These are phyloP conservation scores for Bruguiera sexangula DNA, from an alignment of 345 rosid species.

Conservation along the genomic window DNA sequence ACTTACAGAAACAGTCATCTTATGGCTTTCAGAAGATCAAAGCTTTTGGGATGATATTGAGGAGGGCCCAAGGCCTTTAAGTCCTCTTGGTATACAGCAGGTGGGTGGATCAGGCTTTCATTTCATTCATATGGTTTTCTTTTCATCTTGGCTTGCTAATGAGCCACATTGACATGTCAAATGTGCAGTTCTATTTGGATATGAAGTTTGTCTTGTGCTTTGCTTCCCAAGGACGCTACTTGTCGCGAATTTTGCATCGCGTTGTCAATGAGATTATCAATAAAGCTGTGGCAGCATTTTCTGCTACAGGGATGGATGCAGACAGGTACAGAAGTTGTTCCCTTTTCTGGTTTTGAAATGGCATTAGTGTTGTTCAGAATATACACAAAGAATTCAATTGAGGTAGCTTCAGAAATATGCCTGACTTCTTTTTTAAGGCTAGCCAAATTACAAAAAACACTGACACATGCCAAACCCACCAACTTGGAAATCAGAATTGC, in stretches of 20 bases:
- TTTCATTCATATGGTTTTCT: constrained; percentile 1
- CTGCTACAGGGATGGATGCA: constrained; percentile 91
- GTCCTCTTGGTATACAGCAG: constrained; percentile 89
- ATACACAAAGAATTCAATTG: too few species aligned
- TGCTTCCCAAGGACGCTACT: constrained; percentile 95
- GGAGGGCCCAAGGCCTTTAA: constrained; percentile 90
- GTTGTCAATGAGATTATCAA: constrained; percentile 83
- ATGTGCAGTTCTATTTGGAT: constrained; percentile 82
- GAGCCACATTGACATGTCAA: constrained; percentile 3
- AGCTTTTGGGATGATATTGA: constrained; percentile 99
- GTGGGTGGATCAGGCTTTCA: constrained; percentile 33
- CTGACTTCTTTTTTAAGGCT: too few species aligned
- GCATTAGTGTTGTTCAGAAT: too few species aligned
- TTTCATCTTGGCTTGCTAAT: not conserved
- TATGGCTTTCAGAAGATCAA: constrained; percentile 95
- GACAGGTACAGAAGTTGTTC: constrained; percentile 50
- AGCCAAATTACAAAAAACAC: too few species aligned
- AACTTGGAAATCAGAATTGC: too few species aligned
- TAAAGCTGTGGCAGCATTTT: constrained; percentile 75
- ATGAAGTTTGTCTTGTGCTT: constrained; percentile 91
- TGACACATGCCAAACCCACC: too few species aligned
- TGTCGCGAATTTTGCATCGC: constrained; percentile 85
- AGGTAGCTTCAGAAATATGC: too few species aligned
- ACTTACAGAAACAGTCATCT: constrained; percentile 88
- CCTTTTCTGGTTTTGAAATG: not conserved